Conservation (phyloP, 2,329 filamentous ascomycete species). For the Plenodomus biglobosus region DNA sequence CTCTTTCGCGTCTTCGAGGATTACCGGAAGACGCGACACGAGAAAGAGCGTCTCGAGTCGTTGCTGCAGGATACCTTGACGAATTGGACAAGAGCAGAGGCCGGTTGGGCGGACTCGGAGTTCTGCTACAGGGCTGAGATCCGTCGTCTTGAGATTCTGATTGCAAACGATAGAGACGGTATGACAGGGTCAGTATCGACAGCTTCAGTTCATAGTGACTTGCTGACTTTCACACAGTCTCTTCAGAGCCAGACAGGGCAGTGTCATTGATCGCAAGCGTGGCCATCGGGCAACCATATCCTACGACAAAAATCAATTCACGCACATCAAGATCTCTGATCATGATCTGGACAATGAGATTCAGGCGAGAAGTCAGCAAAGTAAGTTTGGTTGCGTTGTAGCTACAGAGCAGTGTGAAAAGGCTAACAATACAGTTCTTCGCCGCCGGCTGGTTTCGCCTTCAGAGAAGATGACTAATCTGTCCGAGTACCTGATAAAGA, state of each 20-base stretch:
- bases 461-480: constrained; percentile 45
- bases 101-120: constrained; percentile 38
- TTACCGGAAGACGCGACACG: constrained; percentile 41
- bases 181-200: constrained; percentile 36
- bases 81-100: constrained; percentile 31
- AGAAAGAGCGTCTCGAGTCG: constrained; percentile 35
- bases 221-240: constrained; percentile 27
- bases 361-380: constrained; percentile 25
- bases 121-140: constrained; percentile 46
- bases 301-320: constrained; percentile 8
- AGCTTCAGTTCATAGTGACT: background rate
- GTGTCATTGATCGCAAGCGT: constrained; percentile 39
- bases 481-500: constrained; percentile 42
- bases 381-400: constrained; percentile 9
- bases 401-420: constrained; percentile 4
- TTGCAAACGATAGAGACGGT: constrained; percentile 46
- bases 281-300: constrained; percentile 21
- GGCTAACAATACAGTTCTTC: constrained; percentile 15
- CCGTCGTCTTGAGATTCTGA: constrained; percentile 49
- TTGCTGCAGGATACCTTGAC: constrained; percentile 32
- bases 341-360: constrained; percentile 31
- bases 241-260: constrained; percentile 47
- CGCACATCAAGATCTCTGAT: constrained; percentile 14
- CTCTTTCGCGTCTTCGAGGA: constrained; percentile 49
- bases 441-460: constrained; percentile 39